A percentile compares a stretch with the other conserved stretches of the same genome.
These are phyloP conservation scores for Steccherinum ochraceum DNA, from an alignment of 768 basidiomycete species.

Conservation along the genomic window DNA sequence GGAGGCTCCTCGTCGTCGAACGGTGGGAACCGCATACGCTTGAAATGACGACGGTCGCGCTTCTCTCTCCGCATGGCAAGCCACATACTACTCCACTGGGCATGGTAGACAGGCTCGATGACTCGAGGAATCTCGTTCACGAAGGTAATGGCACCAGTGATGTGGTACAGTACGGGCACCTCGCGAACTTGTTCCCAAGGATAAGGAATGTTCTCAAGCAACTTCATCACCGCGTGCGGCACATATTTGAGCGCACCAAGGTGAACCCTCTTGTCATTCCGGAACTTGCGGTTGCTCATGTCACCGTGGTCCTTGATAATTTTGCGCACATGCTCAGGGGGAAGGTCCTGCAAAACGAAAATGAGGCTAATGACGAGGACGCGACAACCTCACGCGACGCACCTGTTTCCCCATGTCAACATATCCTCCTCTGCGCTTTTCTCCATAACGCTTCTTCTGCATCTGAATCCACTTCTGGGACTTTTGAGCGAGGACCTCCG, in stretches of 20 bases:
- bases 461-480: constrained; percentile 94
- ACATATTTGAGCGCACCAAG: constrained; percentile 98
- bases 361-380: constrained; percentile 13
- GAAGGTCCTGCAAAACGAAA: constrained; percentile 64
- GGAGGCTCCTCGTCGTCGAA: constrained; percentile 99
- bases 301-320: constrained; percentile 99
- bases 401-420: constrained; percentile 94
- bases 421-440: constrained; percentile 83
- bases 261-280: constrained; percentile 99
- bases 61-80: constrained; percentile 98
- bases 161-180: constrained; percentile 97
- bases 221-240: constrained; percentile 98
- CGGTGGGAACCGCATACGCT: constrained; percentile 98
- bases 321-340: constrained; percentile 97
- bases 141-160: constrained; percentile 98
- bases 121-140: constrained; percentile 97
- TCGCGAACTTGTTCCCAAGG: constrained; percentile 99
- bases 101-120: constrained; percentile 96
- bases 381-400: constrained; percentile 19
- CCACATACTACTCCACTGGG: constrained; percentile 99
- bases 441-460: constrained; percentile 89
- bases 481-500: constrained; percentile 81
- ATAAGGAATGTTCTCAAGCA: constrained; percentile 95
- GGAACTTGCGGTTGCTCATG: constrained; percentile 99
- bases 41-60: constrained; percentile 97